These are phyloP conservation scores for Talaromyces wortmannii DNA, from an alignment of 495 filamentous ascomycete genomes.

Conservation along the genomic window DNA sequence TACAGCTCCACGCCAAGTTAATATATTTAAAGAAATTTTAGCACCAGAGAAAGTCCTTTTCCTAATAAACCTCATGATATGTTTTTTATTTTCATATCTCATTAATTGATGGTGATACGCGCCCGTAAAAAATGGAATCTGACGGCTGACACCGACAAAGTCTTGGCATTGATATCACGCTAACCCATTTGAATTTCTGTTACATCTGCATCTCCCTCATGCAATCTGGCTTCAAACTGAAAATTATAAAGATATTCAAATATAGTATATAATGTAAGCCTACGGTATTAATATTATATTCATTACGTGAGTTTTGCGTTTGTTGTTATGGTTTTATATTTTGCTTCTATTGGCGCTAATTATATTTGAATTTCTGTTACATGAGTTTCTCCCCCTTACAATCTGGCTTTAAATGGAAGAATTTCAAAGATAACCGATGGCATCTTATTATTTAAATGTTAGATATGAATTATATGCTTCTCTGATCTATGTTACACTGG, in stretches of 20 bases:
- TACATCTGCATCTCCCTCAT: not conserved
- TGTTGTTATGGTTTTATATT: not conserved
- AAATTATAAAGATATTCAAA: not conserved
- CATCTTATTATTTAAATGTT: not conserved
- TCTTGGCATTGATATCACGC: not conserved
- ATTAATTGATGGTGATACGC: not conserved
- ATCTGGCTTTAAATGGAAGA: not conserved
- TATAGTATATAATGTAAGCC: not conserved
- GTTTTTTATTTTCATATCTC: not conserved
- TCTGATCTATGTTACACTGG: not conserved
- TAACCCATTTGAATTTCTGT: not conserved
- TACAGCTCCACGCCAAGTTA: too few species aligned
- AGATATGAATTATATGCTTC: too few species aligned
- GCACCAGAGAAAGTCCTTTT: not conserved
- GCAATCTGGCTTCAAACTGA: not conserved
- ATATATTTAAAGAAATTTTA: not conserved
- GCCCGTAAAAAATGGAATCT: not conserved
- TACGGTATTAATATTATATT: not conserved
- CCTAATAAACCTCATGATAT: not conserved
- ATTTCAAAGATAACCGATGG: not conserved
- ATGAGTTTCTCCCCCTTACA: not conserved
- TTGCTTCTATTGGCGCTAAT: not conserved
- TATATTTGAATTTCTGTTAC: not conserved
- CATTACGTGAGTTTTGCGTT: not conserved
- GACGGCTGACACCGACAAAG: not conserved